These are phyloP conservation scores for Pilaira anomala DNA, from an alignment of 192 early-diverging fungal genomes.

Conservation along the genomic window DNA sequence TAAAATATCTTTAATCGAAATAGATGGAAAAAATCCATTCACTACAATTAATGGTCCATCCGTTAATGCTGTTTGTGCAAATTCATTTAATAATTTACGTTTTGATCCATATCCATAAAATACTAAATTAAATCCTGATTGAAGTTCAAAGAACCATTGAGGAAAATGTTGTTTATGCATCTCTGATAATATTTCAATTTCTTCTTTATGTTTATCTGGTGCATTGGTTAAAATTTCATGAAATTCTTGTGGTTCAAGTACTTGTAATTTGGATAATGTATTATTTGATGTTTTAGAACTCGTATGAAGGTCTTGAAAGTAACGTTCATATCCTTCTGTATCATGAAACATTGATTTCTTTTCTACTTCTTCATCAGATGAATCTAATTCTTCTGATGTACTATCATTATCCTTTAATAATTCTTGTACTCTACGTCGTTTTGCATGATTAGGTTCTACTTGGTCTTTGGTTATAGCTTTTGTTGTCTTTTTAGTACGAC, in stretches of 20 bases:
- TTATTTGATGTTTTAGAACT: conserved; percentile 75
- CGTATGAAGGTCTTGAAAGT: conserved; percentile 72
- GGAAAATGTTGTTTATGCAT: conserved; percentile 65
- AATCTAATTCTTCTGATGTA: conserved; percentile 34
- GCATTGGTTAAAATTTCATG: conserved; percentile 47
- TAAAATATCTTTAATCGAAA: conserved; percentile 72
- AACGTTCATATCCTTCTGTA: conserved; percentile 60
- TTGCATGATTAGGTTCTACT: not conserved
- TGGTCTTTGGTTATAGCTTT: not conserved
- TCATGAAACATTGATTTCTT: conserved; percentile 25
- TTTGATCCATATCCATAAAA: conserved; percentile 97
- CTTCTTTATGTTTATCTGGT: conserved; percentile 58
- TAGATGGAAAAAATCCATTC: conserved; percentile 82
- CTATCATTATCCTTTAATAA: conserved; percentile 35
- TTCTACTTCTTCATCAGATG: conserved; percentile 36
- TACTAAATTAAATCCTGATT: conserved; percentile 79
- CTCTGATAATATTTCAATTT: conserved; percentile 50
- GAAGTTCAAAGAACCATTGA: conserved; percentile 89
- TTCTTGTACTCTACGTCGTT: not conserved
- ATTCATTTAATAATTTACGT: conserved; percentile 69
- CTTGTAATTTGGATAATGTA: conserved; percentile 78
- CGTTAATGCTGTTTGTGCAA: conserved; percentile 54
- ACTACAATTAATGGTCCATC: conserved; percentile 71
- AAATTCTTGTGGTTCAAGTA: conserved; percentile 71
- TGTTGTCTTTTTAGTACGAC: not conserved